Conservation (phyloP, 2,329 filamentous ascomycete genomes). For the Diaporthe humulicola region DNA sequence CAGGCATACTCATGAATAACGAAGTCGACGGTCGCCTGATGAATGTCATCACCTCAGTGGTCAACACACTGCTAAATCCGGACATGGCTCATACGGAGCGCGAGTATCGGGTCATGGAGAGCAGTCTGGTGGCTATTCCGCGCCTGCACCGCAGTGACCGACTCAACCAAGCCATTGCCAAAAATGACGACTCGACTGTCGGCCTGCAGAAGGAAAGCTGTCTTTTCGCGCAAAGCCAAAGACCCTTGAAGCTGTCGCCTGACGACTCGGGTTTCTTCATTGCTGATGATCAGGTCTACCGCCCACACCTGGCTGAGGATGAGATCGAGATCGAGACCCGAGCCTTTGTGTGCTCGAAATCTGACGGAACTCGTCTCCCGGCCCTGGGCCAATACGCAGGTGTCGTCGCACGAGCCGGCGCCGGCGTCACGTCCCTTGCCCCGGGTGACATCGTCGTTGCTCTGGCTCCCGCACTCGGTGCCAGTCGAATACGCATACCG, state of each 20-base stretch:
- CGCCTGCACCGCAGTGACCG: slow-evolving; percentile 39
- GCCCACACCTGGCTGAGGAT: neutral
- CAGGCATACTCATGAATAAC: slow-evolving; percentile 8
- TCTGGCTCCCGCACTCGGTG: neutral
- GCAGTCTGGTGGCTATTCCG: slow-evolving; percentile 38
- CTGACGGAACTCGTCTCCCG: too few species aligned
- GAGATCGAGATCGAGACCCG: slow-evolving; percentile 8
- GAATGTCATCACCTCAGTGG: neutral
- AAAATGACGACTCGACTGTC: neutral
- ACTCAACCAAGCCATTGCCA: slow-evolving; percentile 38
- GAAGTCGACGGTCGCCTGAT: neutral
- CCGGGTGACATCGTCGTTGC: neutral
- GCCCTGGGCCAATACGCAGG: neutral
- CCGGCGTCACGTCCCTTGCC: neutral
- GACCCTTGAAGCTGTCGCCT: neutral
- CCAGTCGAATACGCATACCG: neutral
- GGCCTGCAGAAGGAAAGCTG: neutral
- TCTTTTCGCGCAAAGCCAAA: neutral
- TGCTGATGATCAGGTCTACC: neutral
- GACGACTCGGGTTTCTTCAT: neutral
- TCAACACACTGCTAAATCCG: neutral
- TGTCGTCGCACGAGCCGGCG: neutral
- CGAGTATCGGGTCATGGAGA: slow-evolving; percentile 25
- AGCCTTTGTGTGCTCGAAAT: neutral
- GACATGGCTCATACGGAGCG: neutral